Evolutionary conservation across 179 eudicot genomes (phyloP).

Genomic region (Silene noctiflora): DNA sequence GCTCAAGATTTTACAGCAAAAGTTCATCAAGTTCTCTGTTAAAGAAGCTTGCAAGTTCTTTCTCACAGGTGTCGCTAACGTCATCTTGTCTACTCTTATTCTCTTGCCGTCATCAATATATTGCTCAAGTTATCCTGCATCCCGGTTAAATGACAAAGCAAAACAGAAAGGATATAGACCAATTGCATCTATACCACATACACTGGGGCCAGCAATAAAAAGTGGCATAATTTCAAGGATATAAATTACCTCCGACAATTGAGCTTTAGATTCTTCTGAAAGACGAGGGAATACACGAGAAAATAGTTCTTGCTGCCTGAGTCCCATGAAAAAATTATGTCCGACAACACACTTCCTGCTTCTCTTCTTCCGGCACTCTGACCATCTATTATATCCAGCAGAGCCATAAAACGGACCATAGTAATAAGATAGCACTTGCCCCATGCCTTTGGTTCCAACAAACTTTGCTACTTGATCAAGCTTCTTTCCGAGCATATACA

Average conservation of each 20-base stretch:
- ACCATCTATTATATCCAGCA: constrained; percentile 50
- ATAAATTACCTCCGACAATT: constrained; percentile 38
- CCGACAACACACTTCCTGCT: constrained; percentile 47
- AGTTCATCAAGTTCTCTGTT: neutral
- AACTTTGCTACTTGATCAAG: constrained; percentile 50
- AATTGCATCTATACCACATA: constrained; percentile 3
- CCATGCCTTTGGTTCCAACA: constrained; percentile 49
- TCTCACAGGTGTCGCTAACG: constrained; percentile 6
- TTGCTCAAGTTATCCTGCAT: neutral
- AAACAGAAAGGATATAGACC: constrained; percentile 11
- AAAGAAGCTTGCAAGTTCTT: neutral
- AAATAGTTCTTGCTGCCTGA: constrained; percentile 57
- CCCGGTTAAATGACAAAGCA: neutral
- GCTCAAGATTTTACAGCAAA: neutral
- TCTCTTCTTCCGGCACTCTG: constrained; percentile 55
- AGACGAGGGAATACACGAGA: constrained; percentile 47
- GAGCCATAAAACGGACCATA: constrained; percentile 59
- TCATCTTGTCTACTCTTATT: neutral
- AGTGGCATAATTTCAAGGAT: constrained; percentile 21
- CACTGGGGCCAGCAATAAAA: neutral
- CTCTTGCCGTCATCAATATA: neutral
- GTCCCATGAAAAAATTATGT: constrained; percentile 53
- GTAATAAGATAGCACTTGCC: constrained; percentile 50
- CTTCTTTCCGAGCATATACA: constrained; percentile 67
- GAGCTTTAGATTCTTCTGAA: constrained; percentile 44